Percentiles rank a stretch among this genome's conserved stretches.
These are phyloP conservation scores for Postia placenta DNA, from an alignment of 768 basidiomycete genomes.

Conservation along the genomic window DNA sequence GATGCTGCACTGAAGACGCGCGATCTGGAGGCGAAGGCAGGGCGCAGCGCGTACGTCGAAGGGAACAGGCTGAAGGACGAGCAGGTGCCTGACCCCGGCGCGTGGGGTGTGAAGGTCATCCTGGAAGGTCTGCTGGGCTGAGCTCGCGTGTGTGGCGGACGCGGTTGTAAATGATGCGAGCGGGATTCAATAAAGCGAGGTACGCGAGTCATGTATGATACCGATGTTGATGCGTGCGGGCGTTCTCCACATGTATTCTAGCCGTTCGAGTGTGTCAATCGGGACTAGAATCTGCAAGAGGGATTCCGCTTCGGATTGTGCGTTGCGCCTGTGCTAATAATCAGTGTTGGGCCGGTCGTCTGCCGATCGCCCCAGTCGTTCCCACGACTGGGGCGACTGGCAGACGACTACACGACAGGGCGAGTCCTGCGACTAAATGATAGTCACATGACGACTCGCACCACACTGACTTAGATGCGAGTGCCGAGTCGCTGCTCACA, in stretches of 20 bases:
- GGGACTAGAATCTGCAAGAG: no score
- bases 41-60: slow-evolving; percentile 84
- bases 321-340: no score
- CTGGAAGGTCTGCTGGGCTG: slow-evolving; percentile 44
- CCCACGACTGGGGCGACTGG: no score
- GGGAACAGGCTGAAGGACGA: slow-evolving; percentile 55
- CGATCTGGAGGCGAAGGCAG: slow-evolving; percentile 77
- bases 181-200: neutral
- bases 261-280: neutral
- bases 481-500: no score
- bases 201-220: neutral
- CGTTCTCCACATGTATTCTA: neutral
- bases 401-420: no score
- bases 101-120: slow-evolving; percentile 82
- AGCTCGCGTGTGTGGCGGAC: neutral
- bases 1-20: slow-evolving; percentile 71
- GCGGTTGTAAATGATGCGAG: neutral
- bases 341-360: no score
- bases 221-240: neutral
- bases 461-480: no score
- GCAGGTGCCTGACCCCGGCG: slow-evolving; percentile 79
- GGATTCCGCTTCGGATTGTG: no score
- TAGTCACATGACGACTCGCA: no score
- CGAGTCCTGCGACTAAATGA: no score
- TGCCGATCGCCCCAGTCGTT: no score